Conservation (phyloP, 371 early-diverging fungal species). For the Furculomyces boomerangus region DNA sequence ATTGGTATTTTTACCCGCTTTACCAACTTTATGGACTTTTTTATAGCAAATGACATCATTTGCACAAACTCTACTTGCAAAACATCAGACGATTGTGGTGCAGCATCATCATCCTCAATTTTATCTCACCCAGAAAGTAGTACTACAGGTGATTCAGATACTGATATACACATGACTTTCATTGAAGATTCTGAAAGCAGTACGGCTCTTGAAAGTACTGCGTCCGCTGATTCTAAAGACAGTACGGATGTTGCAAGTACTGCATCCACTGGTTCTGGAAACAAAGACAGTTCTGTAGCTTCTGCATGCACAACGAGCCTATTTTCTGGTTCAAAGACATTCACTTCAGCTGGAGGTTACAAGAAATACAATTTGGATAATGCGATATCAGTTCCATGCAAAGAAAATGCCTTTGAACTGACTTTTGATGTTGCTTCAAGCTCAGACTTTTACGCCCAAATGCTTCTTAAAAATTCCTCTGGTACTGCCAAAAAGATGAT, state of each 20-base stretch:
- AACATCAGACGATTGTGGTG: not conserved
- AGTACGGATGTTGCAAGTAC: not conserved
- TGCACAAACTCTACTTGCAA: not conserved
- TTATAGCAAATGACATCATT: not conserved
- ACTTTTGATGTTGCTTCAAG: not conserved
- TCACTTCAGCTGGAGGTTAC: not conserved
- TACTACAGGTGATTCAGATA: too few species aligned
- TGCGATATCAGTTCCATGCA: not conserved
- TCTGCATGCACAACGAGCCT: not conserved
- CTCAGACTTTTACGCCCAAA: not conserved
- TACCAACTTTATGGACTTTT: not conserved
- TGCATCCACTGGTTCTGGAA: not conserved
- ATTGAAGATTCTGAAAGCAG: too few species aligned
- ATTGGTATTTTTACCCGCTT: not conserved
- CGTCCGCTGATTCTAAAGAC: not conserved
- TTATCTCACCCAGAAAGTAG: too few species aligned
- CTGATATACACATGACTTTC: too few species aligned
- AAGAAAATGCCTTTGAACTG: not conserved
- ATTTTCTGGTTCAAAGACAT: not conserved
- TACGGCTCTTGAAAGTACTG: too few species aligned
- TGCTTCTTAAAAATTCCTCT: not conserved
- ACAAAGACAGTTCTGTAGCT: not conserved
- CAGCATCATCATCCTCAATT: too few species aligned
- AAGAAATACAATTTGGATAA: not conserved
- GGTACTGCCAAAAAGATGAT: not conserved